Conservation (phyloP, 202 grass and related monocot species). For the Digitaria exilis region DNA sequence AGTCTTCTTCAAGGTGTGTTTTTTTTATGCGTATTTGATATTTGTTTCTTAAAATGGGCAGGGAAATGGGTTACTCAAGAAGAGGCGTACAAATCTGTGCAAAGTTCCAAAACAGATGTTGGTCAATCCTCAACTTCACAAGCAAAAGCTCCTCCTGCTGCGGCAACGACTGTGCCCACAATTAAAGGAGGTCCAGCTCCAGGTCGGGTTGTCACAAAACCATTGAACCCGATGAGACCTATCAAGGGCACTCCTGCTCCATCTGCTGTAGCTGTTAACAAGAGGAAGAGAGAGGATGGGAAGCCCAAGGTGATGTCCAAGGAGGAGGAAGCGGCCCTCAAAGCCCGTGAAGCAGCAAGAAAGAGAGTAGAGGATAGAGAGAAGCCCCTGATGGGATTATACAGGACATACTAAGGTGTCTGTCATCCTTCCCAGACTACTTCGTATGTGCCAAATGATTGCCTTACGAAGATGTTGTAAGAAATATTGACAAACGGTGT, state of each 20-base stretch:
- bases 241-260: slow-evolving; percentile 51
- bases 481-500: neutral
- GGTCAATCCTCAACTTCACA: slow-evolving; percentile 47
- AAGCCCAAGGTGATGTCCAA: slow-evolving; percentile 76
- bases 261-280: slow-evolving; percentile 60
- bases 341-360: slow-evolving; percentile 79
- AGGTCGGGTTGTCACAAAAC: slow-evolving; percentile 66
- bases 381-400: slow-evolving; percentile 82
- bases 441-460: neutral
- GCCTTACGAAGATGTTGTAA: neutral
- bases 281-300: slow-evolving; percentile 73
- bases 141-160: slow-evolving; percentile 36
- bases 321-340: slow-evolving; percentile 80
- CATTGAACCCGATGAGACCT: slow-evolving; percentile 65
- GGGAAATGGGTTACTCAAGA: slow-evolving; percentile 84
- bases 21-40: neutral
- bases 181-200: slow-evolving; percentile 67
- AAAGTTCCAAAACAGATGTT: slow-evolving; percentile 32
- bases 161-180: neutral
- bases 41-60: slow-evolving; percentile 31
- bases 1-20: neutral
- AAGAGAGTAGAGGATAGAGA: slow-evolving; percentile 88
- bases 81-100: slow-evolving; percentile 66
- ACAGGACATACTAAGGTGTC: slow-evolving; percentile 56
- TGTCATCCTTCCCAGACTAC: neutral